These are phyloP conservation scores for Gynandropsis gynandra DNA, from an alignment of 345 rosid genomes.

Conservation along the genomic window DNA sequence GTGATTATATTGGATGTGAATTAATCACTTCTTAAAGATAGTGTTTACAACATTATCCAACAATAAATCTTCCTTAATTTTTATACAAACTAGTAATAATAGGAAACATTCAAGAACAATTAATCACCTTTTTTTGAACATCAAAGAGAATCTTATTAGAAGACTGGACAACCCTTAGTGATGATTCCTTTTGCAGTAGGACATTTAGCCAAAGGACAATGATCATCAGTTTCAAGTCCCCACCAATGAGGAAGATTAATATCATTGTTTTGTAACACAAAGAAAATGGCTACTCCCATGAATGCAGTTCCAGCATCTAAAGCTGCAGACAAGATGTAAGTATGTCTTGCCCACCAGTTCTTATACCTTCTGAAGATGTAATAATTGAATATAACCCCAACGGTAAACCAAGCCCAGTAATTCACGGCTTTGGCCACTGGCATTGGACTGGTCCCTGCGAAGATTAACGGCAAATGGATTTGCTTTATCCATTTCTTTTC, in stretches of 20 bases:
- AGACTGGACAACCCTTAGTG: slow-evolving; percentile 45
- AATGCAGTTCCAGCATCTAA: slow-evolving; percentile 72
- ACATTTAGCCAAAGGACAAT: slow-evolving; percentile 55
- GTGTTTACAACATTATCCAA: too few relatives aligned
- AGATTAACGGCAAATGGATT: slow-evolving; percentile 53
- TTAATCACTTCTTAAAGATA: too few relatives aligned
- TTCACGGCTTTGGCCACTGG: slow-evolving; percentile 59
- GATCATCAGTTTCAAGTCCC: slow-evolving; percentile 46
- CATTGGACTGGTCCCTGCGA: slow-evolving; percentile 32
- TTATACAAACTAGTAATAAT: too few relatives aligned
- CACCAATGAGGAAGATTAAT: slow-evolving; percentile 59
- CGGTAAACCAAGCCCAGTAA: slow-evolving; percentile 45
- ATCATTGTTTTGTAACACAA: slow-evolving; percentile 41
- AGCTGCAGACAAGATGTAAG: slow-evolving; percentile 64
- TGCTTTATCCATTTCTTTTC: slow-evolving; percentile 49
- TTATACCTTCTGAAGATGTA: slow-evolving; percentile 48
- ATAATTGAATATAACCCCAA: slow-evolving; percentile 60
- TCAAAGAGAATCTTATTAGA: slow-evolving; percentile 13
- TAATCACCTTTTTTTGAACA: too few relatives aligned
- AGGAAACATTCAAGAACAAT: too few relatives aligned
- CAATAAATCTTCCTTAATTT: too few relatives aligned
- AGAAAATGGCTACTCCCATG: slow-evolving; percentile 56
- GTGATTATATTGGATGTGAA: too few relatives aligned
- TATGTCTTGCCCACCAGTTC: slow-evolving; percentile 71
- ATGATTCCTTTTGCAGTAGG: slow-evolving; percentile 57